phyloP scores from a whole-genome alignment of 495 filamentous ascomycete species.

The Hyaloscypha finlandica region DNA sequence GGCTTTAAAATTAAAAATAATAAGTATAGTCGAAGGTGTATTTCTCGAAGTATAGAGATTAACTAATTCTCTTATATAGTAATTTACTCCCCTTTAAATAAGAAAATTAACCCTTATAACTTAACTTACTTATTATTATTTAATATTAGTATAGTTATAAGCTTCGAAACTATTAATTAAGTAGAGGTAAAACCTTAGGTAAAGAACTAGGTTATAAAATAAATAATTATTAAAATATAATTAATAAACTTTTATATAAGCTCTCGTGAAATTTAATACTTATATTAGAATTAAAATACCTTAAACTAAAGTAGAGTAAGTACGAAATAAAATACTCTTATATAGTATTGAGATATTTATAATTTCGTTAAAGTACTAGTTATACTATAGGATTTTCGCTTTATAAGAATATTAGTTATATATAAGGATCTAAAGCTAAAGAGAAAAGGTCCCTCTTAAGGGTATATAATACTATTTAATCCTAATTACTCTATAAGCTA shows the following conservation, averaged over 20 bases:
- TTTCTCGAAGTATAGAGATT: conserved; percentile 5
- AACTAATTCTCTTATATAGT: conserved; percentile 7
- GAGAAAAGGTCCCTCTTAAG: no score
- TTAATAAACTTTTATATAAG: conserved; percentile 17
- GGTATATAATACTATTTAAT: no score
- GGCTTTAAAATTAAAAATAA: conserved; percentile 14
- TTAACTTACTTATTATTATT: conserved; percentile 15
- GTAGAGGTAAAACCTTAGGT: conserved; percentile 5
- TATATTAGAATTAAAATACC: conserved; percentile 2
- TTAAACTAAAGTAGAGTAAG: not conserved
- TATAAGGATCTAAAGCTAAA: no score
- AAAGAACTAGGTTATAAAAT: conserved; percentile 10
- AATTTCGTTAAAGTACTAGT: not conserved
- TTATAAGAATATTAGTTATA: no score
- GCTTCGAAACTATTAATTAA: conserved; percentile 13
- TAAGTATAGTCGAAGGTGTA: conserved; percentile 17
- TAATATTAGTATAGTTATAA: conserved; percentile 20
- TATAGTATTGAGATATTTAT: conserved; percentile 17
- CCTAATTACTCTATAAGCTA: no score
- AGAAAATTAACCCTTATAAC: conserved; percentile 7
- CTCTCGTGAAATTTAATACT: not conserved
- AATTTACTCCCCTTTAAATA: conserved; percentile 17
- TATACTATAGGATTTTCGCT: not conserved
- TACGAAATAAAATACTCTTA: conserved; percentile 14
- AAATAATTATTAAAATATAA: conserved; percentile 16